These are phyloP conservation scores for Solanum paucissectum DNA, from an alignment of 257 asterid genomes.

Conservation along the genomic window DNA sequence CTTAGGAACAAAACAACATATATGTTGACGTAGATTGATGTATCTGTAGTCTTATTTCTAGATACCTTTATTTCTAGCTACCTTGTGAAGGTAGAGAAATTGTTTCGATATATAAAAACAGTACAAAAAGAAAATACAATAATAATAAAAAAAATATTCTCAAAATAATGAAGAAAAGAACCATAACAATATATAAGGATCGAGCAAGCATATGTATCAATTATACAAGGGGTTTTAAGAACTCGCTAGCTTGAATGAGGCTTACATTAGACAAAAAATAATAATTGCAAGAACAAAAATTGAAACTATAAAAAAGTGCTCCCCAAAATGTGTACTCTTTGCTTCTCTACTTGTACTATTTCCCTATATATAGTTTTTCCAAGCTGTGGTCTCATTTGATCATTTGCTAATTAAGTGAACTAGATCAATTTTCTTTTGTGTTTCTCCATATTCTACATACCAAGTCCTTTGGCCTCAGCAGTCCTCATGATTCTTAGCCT, in stretches of 20 bases:
- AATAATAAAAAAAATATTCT: not conserved
- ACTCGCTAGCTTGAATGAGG: not conserved
- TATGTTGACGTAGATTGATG: accelerated
- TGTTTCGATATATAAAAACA: not conserved
- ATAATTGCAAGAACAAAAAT: not conserved
- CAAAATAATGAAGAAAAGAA: not conserved
- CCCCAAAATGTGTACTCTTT: not conserved
- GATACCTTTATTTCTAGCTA: not conserved
- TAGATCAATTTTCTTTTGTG: not conserved
- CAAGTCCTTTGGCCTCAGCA: conserved; percentile 8
- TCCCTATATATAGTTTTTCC: not conserved
- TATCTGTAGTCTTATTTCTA: not conserved
- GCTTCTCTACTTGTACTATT: not conserved
- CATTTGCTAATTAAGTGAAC: not conserved
- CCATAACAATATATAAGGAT: not conserved
- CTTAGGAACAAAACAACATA: not conserved
- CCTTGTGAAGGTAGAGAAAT: not conserved
- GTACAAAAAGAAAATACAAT: not conserved
- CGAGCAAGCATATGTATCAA: not conserved
- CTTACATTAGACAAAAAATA: not conserved
- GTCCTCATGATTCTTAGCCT: conserved; percentile 9
- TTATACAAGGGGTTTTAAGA: not conserved
- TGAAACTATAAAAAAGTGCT: not conserved
- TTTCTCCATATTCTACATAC: not conserved
- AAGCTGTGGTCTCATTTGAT: not conserved